Evolutionary conservation across 768 basidiomycete species (phyloP).

Genomic region (Leccinum arenicola): DNA sequence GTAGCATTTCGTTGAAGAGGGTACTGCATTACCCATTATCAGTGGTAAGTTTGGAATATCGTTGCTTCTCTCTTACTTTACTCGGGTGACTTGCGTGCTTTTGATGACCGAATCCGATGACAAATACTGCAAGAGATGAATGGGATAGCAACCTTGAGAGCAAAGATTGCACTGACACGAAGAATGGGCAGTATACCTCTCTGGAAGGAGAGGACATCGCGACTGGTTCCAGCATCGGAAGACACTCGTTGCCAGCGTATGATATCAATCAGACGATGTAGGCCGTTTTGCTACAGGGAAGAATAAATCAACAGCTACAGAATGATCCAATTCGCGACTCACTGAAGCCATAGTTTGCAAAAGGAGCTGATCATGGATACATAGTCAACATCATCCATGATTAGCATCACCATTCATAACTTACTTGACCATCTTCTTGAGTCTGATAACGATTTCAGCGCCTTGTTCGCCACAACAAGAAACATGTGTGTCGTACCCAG

Average conservation of each 20-base stretch:
- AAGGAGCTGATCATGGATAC: constrained; percentile 33
- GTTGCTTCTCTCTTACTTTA: constrained; percentile 41
- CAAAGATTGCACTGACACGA: constrained; percentile 33
- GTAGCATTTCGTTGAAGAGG: constrained; percentile 44
- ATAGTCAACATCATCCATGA: constrained; percentile 4
- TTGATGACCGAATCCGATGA: constrained; percentile 59
- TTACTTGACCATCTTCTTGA: constrained; percentile 51
- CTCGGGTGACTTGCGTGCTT: constrained; percentile 47
- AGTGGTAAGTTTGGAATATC: constrained; percentile 1
- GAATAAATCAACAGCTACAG: neutral
- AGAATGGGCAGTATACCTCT: constrained; percentile 52
- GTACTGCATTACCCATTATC: constrained; percentile 29
- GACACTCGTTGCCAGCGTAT: constrained; percentile 46
- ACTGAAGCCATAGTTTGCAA: constrained; percentile 39
- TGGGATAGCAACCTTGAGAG: neutral
- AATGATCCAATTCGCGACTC: neutral
- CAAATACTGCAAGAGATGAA: constrained; percentile 42
- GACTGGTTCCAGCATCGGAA: constrained; percentile 33
- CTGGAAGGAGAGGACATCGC: constrained; percentile 52
- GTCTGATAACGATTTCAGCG: constrained; percentile 30
- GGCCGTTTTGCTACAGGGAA: constrained; percentile 43
- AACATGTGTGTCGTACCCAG: constrained; percentile 38
- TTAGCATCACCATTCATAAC: constrained; percentile 8
- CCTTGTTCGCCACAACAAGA: neutral
- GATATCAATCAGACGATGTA: constrained; percentile 49